These are phyloP conservation scores for Exophiala viscosa DNA, from an alignment of 2,329 filamentous ascomycete species.

Conservation along the genomic window DNA sequence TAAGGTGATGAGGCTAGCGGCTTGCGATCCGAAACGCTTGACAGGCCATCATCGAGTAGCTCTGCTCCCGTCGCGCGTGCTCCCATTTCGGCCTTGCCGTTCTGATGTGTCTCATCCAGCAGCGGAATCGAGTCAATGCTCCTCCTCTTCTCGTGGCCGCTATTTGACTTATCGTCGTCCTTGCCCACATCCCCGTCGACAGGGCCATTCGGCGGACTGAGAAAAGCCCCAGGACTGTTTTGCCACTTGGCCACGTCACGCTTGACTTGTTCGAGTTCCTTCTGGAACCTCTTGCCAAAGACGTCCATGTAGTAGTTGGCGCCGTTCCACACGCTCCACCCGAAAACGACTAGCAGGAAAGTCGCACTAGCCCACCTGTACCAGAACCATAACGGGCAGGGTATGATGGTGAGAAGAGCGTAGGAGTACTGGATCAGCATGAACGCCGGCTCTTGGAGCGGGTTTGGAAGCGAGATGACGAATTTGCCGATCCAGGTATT, in stretches of 20 bases:
- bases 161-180: background rate
- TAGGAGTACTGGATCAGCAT: slow-evolving; percentile 96
- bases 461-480: slow-evolving; percentile 71
- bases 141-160: slow-evolving; percentile 9
- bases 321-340: slow-evolving; percentile 94
- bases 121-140: slow-evolving; percentile 26
- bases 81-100: slow-evolving; percentile 5
- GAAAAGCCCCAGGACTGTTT: slow-evolving; percentile 43
- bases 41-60: slow-evolving; percentile 13
- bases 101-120: slow-evolving; percentile 20
- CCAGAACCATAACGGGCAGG: slow-evolving; percentile 93
- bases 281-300: slow-evolving; percentile 94
- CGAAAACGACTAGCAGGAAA: slow-evolving; percentile 80
- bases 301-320: slow-evolving; percentile 98
- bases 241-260: slow-evolving; percentile 89
- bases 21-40: slow-evolving; percentile 13
- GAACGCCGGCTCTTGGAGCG: slow-evolving; percentile 81
- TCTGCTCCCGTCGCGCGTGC: slow-evolving; percentile 13
- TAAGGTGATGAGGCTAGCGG: background rate
- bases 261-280: slow-evolving; percentile 85
- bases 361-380: slow-evolving; percentile 71
- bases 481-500: slow-evolving; percentile 84
- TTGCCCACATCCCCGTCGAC: slow-evolving; percentile 9
- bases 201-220: slow-evolving; percentile 18
- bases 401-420: slow-evolving; percentile 87